Conservation (phyloP, 371 early-diverging fungal species). For the Mortierella sp. region DNA sequence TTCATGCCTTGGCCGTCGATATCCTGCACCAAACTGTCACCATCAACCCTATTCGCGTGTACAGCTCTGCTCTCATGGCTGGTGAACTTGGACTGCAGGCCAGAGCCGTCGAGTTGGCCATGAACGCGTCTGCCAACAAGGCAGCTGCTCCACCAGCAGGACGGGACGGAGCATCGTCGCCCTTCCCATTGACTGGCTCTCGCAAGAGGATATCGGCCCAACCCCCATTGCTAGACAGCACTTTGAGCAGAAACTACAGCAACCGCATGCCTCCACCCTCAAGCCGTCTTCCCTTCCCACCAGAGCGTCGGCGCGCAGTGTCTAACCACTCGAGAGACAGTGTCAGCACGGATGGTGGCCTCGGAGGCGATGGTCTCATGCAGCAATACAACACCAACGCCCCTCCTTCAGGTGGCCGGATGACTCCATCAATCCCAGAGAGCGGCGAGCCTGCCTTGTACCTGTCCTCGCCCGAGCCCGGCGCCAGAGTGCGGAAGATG, state of each 20-base stretch:
- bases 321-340: conserved; percentile 30
- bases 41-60: conserved; percentile 30
- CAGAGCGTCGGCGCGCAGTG: conserved; percentile 8
- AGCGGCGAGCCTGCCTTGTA: conserved; percentile 5
- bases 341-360: conserved; percentile 41
- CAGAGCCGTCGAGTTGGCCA: conserved; percentile 41
- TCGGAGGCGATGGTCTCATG: conserved; percentile 26
- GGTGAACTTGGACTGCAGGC: conserved; percentile 53
- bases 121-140: conserved; percentile 5
- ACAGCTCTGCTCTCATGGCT: conserved; percentile 42
- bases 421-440: conserved; percentile 10
- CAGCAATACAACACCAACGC: conserved; percentile 39
- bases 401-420: conserved; percentile 20
- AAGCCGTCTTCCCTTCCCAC: not conserved
- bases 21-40: conserved; percentile 34
- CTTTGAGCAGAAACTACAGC: conserved; percentile 31
- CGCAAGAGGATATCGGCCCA: not conserved
- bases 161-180: not conserved
- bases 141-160: not conserved
- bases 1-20: conserved; percentile 46
- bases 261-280: not conserved
- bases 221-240: conserved; percentile 18
- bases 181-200: conserved; percentile 13
- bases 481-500: conserved; percentile 32
- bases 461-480: conserved; percentile 13